phyloP scores from a whole-genome alignment of 345 rosid species.

The Salix koriyanagi region DNA sequence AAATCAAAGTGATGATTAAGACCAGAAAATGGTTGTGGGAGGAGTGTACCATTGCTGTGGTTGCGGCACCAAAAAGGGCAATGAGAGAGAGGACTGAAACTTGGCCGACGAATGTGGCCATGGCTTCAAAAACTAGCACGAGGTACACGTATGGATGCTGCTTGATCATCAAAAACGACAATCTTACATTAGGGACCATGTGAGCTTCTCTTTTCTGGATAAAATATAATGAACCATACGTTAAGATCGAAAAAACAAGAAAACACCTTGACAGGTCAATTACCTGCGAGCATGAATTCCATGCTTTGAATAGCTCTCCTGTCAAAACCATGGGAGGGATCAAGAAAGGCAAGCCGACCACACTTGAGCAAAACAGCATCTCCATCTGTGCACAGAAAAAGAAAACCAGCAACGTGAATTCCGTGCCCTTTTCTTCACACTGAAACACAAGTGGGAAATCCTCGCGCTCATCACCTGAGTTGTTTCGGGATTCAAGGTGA shows the following conservation, averaged over 20 bases:
- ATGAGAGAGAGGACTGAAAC: conserved; percentile 84
- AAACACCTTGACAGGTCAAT: background rate
- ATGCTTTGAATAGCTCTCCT: conserved; percentile 75
- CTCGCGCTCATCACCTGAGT: conserved; percentile 50
- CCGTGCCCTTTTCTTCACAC: background rate
- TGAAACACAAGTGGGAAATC: background rate
- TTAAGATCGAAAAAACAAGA: background rate
- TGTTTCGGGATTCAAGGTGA: conserved; percentile 70
- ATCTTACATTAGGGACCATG: background rate
- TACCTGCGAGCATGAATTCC: conserved; percentile 87
- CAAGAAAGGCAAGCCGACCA: conserved; percentile 81
- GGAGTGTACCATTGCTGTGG: conserved; percentile 75
- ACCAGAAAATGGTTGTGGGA: background rate
- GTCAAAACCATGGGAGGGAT: conserved; percentile 86
- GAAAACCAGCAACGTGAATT: background rate
- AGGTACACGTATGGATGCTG: conserved; percentile 82
- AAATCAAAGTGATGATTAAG: too few relatives aligned
- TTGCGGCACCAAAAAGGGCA: conserved; percentile 92
- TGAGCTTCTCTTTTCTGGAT: background rate
- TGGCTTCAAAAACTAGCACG: conserved; percentile 80
- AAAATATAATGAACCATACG: background rate
- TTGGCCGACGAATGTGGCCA: conserved; percentile 92
- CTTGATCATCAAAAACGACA: background rate
- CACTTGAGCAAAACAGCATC: conserved; percentile 86
- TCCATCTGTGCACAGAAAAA: conserved; percentile 51